Conservation (phyloP, 345 rosid genomes). For the Gossypium sturtianum region DNA sequence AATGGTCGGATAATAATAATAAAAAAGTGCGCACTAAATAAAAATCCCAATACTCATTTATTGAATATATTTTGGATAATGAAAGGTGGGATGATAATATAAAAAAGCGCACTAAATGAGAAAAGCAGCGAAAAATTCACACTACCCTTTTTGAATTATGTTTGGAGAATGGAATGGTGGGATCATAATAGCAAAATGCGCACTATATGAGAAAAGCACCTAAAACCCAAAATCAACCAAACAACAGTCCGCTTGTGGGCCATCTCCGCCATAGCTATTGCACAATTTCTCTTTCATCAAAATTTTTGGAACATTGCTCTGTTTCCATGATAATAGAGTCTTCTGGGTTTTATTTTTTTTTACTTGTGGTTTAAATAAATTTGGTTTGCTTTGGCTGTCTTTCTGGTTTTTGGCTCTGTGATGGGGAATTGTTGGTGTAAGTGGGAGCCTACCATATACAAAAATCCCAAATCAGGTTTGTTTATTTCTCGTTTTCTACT, state of each 20-base stretch:
- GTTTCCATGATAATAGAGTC: conserved; percentile 5
- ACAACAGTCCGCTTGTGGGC: too few relatives aligned
- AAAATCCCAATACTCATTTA: too few relatives aligned
- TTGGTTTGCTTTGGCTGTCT: neutral
- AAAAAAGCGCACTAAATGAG: too few relatives aligned
- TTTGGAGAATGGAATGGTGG: neutral
- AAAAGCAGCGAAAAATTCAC: too few relatives aligned
- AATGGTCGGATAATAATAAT: too few relatives aligned
- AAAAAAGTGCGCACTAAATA: too few relatives aligned
- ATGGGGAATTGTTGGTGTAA: conserved; percentile 91
- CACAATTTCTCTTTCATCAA: conserved; percentile 1
- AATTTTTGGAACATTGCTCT: conserved; percentile 8
- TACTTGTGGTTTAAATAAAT: neutral
- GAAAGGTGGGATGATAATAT: too few relatives aligned
- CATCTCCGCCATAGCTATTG: too few relatives aligned
- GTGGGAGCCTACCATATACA: conserved; percentile 64
- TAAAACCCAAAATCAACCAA: neutral
- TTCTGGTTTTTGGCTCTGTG: conserved; percentile 14
- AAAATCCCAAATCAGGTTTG: conserved; percentile 85
- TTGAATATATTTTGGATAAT: too few relatives aligned
- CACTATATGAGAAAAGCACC: conserved; percentile 23
- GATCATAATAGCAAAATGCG: conserved; percentile 16
- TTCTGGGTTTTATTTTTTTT: conserved; percentile 6
- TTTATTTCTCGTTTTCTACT: neutral
- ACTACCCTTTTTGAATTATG: too few relatives aligned